Percentiles rank a stretch among this genome's conserved stretches.
Evolutionary conservation across 768 basidiomycete species (phyloP).

Genomic region (Phlebiopsis flavidoalba): DNA sequence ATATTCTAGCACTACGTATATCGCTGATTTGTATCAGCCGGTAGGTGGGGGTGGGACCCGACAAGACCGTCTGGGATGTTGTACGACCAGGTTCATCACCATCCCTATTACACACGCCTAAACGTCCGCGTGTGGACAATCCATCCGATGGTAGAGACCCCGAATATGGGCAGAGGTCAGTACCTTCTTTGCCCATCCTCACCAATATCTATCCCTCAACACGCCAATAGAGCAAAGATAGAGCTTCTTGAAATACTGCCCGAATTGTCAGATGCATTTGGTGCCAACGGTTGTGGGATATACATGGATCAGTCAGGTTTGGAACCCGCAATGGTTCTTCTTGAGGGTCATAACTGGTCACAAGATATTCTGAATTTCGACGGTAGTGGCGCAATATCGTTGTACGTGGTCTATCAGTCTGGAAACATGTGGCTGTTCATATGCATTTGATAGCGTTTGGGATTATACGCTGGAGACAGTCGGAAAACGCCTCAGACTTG

Average conservation of each 20-base stretch:
- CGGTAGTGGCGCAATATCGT: slow-evolving; percentile 9
- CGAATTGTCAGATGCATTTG: slow-evolving; percentile 5
- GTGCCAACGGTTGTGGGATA: slow-evolving; percentile 6
- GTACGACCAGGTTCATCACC: not conserved
- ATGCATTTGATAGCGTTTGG: not conserved
- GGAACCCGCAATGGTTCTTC: slow-evolving; percentile 16
- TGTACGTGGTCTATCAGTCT: slow-evolving; percentile 9
- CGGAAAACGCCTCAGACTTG: not conserved
- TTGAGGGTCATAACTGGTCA: slow-evolving; percentile 13
- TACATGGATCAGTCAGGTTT: slow-evolving; percentile 4
- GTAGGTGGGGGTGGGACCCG: not conserved
- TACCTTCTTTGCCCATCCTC: not conserved
- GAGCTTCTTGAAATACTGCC: slow-evolving; percentile 17
- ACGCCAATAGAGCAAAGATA: slow-evolving; percentile 12
- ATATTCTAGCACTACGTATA: not conserved
- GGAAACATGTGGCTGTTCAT: not conserved
- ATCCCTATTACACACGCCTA: not conserved
- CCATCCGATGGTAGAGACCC: not conserved
- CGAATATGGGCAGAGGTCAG: slow-evolving; percentile 14
- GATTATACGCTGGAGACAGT: not conserved
- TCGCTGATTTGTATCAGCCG: not conserved
- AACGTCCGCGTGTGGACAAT: not conserved
- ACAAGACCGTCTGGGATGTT: slow-evolving; percentile 1
- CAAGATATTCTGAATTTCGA: slow-evolving; percentile 12
- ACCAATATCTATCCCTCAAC: not conserved